Conservation (phyloP, 2,329 filamentous ascomycete species). For the Helotiales sp. region DNA sequence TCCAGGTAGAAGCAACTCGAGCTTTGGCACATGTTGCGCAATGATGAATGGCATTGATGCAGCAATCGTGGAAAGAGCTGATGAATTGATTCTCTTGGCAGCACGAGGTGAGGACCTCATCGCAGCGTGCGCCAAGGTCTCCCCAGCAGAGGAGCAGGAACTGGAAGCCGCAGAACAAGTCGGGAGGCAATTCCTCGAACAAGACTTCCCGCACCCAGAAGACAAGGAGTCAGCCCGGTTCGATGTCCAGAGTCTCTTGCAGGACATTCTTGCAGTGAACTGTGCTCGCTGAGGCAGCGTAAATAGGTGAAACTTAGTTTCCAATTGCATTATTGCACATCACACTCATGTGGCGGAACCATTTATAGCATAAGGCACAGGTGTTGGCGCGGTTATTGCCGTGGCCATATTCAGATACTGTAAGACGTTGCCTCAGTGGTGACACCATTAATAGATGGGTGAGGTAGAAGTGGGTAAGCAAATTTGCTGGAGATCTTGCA, state of each 20-base stretch:
- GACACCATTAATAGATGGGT: conserved; percentile 4
- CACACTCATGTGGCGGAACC: not conserved
- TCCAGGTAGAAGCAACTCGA: conserved; percentile 70
- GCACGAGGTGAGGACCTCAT: conserved; percentile 75
- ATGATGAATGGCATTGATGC: conserved; percentile 79
- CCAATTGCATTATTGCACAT: conserved; percentile 13
- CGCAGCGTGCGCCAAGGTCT: conserved; percentile 68
- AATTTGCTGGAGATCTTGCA: not conserved
- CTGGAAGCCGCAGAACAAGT: conserved; percentile 66
- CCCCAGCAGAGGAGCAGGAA: conserved; percentile 59
- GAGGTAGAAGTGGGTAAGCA: not conserved
- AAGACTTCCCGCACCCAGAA: conserved; percentile 29
- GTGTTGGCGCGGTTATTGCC: not conserved
- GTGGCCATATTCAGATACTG: not conserved
- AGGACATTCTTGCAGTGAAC: conserved; percentile 26
- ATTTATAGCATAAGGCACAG: conserved; percentile 2
- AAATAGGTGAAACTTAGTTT: conserved; percentile 18
- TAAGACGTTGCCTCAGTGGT: too few species aligned
- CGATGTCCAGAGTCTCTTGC: conserved; percentile 31
- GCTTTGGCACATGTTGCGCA: conserved; percentile 85
- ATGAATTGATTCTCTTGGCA: conserved; percentile 67
- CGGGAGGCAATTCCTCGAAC: conserved; percentile 57
- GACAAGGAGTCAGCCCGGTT: conserved; percentile 15
- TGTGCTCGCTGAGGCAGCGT: conserved; percentile 11
- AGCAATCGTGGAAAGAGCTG: conserved; percentile 72